These are phyloP conservation scores for Amanita inopinata DNA, from an alignment of 768 basidiomycete genomes.

Conservation along the genomic window DNA sequence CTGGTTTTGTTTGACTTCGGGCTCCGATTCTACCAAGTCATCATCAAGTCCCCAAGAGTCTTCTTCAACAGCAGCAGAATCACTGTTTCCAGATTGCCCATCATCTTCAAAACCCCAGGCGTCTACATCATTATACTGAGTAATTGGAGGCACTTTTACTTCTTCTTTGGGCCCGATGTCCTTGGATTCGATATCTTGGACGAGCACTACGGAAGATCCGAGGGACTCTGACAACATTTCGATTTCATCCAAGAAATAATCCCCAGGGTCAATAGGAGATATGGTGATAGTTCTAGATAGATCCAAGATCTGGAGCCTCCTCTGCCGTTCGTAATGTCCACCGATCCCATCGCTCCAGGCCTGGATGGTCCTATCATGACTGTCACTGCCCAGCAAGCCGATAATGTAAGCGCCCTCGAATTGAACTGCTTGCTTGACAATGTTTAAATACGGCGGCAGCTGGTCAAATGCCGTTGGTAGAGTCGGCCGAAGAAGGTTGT, in stretches of 20 bases:
- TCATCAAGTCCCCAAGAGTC: slow-evolving; percentile 49
- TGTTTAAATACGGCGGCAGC: slow-evolving; percentile 52
- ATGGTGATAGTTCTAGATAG: slow-evolving; percentile 47
- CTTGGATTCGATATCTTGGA: slow-evolving; percentile 18
- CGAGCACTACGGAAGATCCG: slow-evolving; percentile 20
- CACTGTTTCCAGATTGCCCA: slow-evolving; percentile 16
- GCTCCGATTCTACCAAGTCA: slow-evolving; percentile 22
- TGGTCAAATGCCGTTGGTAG: slow-evolving; percentile 55
- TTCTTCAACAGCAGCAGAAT: slow-evolving; percentile 24
- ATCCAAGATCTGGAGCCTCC: slow-evolving; percentile 59
- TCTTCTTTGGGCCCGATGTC: slow-evolving; percentile 10
- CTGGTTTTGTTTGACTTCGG: slow-evolving; percentile 13
- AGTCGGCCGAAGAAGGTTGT: slow-evolving; percentile 56
- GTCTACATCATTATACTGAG: slow-evolving; percentile 1
- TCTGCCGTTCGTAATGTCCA: slow-evolving; percentile 69
- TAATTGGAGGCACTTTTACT: neutral
- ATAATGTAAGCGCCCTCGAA: slow-evolving; percentile 56
- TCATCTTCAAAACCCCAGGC: slow-evolving; percentile 33
- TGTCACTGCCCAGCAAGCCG: slow-evolving; percentile 37
- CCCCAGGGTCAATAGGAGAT: slow-evolving; percentile 24
- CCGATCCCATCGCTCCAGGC: slow-evolving; percentile 61
- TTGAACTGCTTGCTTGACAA: slow-evolving; percentile 45
- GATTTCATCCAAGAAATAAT: slow-evolving; percentile 33
- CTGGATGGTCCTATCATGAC: slow-evolving; percentile 44
- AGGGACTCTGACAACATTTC: slow-evolving; percentile 23